Evolutionary conservation across 2,329 filamentous ascomycete genomes (phyloP).

Genomic region (Alternaria conjuncta): DNA sequence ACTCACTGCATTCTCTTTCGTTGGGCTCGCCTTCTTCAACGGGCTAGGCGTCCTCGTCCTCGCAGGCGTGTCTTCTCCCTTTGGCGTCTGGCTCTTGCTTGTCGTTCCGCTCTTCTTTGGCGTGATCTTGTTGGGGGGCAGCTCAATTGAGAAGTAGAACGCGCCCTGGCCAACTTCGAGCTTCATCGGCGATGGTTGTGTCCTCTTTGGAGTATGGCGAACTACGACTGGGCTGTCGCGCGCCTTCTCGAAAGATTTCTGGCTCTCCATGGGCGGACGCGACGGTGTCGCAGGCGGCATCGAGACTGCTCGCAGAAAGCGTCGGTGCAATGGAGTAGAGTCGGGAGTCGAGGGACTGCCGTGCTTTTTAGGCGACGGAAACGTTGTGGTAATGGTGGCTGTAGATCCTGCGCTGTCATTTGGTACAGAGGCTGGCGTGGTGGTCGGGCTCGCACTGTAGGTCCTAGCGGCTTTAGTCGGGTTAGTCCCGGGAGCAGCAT

Average conservation of each 20-base stretch:
- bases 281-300: slow-evolving; percentile 27
- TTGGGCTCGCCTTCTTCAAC: slow-evolving; percentile 4
- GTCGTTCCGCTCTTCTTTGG: slow-evolving; percentile 12
- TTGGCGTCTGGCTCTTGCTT: slow-evolving; percentile 10
- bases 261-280: slow-evolving; percentile 15
- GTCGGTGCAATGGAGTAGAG: slow-evolving; percentile 18
- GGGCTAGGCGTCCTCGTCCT: slow-evolving; percentile 4
- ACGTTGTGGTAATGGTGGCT: slow-evolving; percentile 9
- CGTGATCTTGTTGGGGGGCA: slow-evolving; percentile 22
- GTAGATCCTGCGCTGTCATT: slow-evolving; percentile 12
- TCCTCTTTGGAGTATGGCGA: not conserved
- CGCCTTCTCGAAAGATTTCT: not conserved
- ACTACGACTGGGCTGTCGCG: slow-evolving; percentile 7
- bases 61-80: slow-evolving; percentile 2
- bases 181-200: not conserved
- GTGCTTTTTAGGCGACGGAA: slow-evolving; percentile 6
- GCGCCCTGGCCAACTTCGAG: slow-evolving; percentile 27
- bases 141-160: slow-evolving; percentile 30
- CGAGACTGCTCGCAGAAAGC: slow-evolving; percentile 21
- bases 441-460: slow-evolving; percentile 1
- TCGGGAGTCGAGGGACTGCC: not conserved
- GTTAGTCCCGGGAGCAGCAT: not conserved
- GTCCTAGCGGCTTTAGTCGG: slow-evolving; percentile 4
- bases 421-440: slow-evolving; percentile 2
- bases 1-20: not conserved